A percentile compares a stretch with the other conserved stretches of the same genome.
These are phyloP conservation scores for Letharia columbiana DNA, from an alignment of 495 filamentous ascomycete genomes.

Conservation along the genomic window DNA sequence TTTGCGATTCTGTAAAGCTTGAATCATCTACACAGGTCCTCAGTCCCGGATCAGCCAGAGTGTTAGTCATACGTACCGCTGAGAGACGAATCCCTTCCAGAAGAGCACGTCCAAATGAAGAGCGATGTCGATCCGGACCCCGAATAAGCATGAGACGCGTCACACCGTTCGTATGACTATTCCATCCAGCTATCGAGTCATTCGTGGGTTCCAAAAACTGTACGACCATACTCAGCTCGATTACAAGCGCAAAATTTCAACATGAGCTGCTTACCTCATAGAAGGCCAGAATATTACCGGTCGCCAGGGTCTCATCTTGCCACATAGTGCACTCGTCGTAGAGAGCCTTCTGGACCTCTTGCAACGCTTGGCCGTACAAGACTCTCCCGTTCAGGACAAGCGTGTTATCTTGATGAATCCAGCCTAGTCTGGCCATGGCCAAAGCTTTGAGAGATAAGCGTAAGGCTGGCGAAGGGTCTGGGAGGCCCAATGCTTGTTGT, in stretches of 20 bases:
- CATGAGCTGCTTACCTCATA: neutral
- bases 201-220: slow-evolving; percentile 1
- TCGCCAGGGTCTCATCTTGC: neutral
- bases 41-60: neutral
- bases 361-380: neutral
- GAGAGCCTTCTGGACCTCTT: neutral
- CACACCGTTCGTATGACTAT: neutral
- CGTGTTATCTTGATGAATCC: neutral
- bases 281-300: neutral
- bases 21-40: neutral
- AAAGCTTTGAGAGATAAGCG: neutral
- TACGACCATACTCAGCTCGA: neutral
- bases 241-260: neutral
- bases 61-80: neutral
- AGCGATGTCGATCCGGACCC: slow-evolving; percentile 3
- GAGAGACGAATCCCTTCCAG: neutral
- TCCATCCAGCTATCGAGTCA: slow-evolving; percentile 2
- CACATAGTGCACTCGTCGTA: slow-evolving; percentile 2
- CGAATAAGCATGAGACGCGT: neutral
- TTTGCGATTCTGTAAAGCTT: neutral
- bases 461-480: slow-evolving; percentile 5
- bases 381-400: neutral
- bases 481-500: neutral
- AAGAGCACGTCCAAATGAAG: neutral
- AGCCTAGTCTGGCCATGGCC: slow-evolving; percentile 1